These are phyloP conservation scores for Exophiala dermatitidis DNA, from an alignment of 2,329 filamentous ascomycete genomes.

Conservation along the genomic window DNA sequence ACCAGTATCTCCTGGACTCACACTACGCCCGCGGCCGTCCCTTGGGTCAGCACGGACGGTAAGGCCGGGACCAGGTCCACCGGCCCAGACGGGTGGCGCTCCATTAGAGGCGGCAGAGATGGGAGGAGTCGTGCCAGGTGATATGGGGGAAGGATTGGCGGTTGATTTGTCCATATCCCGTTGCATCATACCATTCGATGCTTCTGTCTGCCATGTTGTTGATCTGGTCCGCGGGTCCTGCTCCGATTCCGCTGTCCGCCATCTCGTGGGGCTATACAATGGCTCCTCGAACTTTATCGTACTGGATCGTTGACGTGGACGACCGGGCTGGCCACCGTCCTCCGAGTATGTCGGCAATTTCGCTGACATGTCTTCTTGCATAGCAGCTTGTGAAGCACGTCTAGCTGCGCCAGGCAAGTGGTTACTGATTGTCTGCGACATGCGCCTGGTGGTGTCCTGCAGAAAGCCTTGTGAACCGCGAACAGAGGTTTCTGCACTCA, in stretches of 20 bases:
- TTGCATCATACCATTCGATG: constrained; percentile 1
- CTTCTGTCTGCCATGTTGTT: background rate
- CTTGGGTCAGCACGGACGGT: constrained; percentile 2
- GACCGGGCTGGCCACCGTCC: background rate
- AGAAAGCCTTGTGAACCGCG: constrained; percentile 15
- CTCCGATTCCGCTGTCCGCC: background rate
- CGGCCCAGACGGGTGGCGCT: background rate
- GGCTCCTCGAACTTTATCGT: constrained; percentile 20
- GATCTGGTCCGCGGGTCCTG: background rate
- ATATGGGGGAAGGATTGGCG: constrained; percentile 2
- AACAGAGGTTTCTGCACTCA: constrained; percentile 10
- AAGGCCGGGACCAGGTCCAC: background rate
- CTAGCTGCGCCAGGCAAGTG: constrained; percentile 7
- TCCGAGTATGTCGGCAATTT: background rate
- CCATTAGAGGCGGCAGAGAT: background rate
- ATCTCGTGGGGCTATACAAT: constrained; percentile 5
- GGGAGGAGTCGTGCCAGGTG: constrained; percentile 5
- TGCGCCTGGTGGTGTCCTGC: constrained; percentile 11
- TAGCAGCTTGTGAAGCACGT: background rate
- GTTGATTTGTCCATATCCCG: constrained; percentile 3
- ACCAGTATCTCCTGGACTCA: constrained; percentile 1
- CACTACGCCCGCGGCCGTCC: background rate
- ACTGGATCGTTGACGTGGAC: constrained; percentile 7
- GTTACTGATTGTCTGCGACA: constrained; percentile 14
- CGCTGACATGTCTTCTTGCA: background rate